Base-by-base conservation (phyloP, 2,329 filamentous ascomycete species). In the Cladosporium phlei region DNA sequence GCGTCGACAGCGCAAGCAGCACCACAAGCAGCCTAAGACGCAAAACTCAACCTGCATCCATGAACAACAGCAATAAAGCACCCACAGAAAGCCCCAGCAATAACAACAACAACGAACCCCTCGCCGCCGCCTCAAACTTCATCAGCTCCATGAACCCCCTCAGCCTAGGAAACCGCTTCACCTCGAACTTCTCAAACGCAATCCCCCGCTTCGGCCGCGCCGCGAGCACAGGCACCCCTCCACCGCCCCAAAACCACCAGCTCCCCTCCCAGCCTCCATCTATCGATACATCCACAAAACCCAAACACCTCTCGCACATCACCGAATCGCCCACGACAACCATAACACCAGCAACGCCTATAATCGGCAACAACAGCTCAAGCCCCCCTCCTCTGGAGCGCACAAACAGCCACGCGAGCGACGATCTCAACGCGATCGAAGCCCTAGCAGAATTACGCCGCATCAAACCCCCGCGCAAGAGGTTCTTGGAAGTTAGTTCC, bases 1-100 rank as follows among this genome's bases (percentile, higher is more conserved):
- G 86, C 60, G 77, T 78, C 5, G 89, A 95, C 59, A 94, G 87
- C 58, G 69, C 73, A 11, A 73, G 77, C 44, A 39, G 34, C 20
- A 46, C 33, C 11, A 38, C 33, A 21, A 46, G 32, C 19, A 46
- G 43, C 19, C 27, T 21, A 22, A 83, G 77, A 55, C 81, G 76
- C 48, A 39, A 39, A 21, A 27, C 22, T 16, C 37, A 39, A 14
- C 16, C 37, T 5, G n/a, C 37, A 14, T 25, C 29, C 16, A 29
- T 20, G 29, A 48, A 45, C 20, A 43, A 44, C 22, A 40, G 38
- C 32, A 46, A 46, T 14, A 28, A 46, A 28, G 21, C 14, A n/a
- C 10, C 20, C 33, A 21, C 33, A 10, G 17, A 17, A 17, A 20
- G 8, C 4, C 49, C 17, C 29, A 34, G 22, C 8, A 33, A 8